phyloP scores from a whole-genome alignment of 148 eudicot species.

The Linanthus parryae region DNA sequence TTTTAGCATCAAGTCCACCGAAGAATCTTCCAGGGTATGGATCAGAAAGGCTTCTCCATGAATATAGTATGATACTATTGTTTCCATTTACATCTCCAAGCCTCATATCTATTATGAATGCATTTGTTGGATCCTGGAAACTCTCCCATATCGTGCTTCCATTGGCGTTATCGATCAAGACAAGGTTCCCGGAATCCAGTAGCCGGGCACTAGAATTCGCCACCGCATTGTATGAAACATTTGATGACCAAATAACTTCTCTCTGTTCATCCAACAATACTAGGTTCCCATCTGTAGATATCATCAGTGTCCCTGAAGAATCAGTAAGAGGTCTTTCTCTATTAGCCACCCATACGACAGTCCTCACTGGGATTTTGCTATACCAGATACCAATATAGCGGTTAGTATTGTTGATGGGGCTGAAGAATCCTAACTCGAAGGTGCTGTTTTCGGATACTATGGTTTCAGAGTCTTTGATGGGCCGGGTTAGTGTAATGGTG shows the following conservation, averaged over 20 bases:
- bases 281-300: slow-evolving; percentile 34
- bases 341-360: slow-evolving; percentile 39
- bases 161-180: background rate
- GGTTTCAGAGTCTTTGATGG: no score
- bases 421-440: no score
- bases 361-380: slow-evolving; percentile 1
- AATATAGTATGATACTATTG: slow-evolving; percentile 12
- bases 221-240: slow-evolving; percentile 6
- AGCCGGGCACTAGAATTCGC: slow-evolving; percentile 14
- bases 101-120: slow-evolving; percentile 1
- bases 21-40: slow-evolving; percentile 37
- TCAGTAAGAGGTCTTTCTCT: slow-evolving; percentile 34
- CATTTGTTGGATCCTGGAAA: slow-evolving; percentile 11
- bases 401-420: no score
- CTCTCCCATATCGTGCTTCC: slow-evolving; percentile 12
- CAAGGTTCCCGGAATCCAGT: slow-evolving; percentile 16
- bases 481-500: no score
- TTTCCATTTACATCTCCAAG: background rate
- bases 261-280: slow-evolving; percentile 20
- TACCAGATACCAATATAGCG: background rate
- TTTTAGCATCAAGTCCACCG: background rate
- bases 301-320: slow-evolving; percentile 26
- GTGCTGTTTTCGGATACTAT: no score
- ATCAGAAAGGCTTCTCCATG: slow-evolving; percentile 38
- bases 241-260: slow-evolving; percentile 35